These are phyloP conservation scores for Punica granatum DNA, from an alignment of 345 rosid genomes.

Conservation along the genomic window DNA sequence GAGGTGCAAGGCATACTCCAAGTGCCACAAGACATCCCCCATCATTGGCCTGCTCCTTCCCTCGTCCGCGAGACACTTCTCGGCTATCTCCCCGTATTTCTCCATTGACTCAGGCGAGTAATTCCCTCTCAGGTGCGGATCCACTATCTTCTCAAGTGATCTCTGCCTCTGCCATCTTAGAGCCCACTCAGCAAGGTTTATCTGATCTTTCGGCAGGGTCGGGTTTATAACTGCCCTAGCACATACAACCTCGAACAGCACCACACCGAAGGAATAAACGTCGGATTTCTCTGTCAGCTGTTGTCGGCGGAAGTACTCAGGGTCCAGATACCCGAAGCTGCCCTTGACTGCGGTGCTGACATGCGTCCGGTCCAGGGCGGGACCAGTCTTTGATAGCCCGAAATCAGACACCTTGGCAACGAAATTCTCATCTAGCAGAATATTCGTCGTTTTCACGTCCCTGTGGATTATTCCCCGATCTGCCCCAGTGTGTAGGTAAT, in stretches of 20 bases:
- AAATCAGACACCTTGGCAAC: constrained; percentile 94
- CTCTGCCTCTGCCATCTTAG: constrained; percentile 65
- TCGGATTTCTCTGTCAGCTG: constrained; percentile 88
- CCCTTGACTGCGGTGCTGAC: constrained; percentile 96
- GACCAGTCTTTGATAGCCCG: constrained; percentile 77
- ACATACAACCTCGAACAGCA: constrained; percentile 74
- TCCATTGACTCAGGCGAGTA: constrained; percentile 58
- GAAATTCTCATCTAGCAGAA: constrained; percentile 61
- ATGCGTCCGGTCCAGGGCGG: constrained; percentile 83
- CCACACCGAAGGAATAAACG: constrained; percentile 86
- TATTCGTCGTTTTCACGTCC: constrained; percentile 88
- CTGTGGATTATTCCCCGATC: constrained; percentile 85
- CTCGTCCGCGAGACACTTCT: constrained; percentile 77
- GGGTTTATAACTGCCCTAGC: constrained; percentile 91
- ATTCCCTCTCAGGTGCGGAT: constrained; percentile 41
- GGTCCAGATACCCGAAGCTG: constrained; percentile 87
- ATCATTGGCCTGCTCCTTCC: constrained; percentile 81
- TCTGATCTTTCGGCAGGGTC: constrained; percentile 81
- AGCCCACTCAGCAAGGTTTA: constrained; percentile 95
- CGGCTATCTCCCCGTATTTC: constrained; percentile 86
- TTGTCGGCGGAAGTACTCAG: constrained; percentile 76
- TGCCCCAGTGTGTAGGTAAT: constrained; percentile 89
- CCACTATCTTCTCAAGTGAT: constrained; percentile 61
- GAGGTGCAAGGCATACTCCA: constrained; percentile 81
- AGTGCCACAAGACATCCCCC: constrained; percentile 89